Percentiles rank a stretch among this genome's conserved stretches.
Evolutionary conservation across 2,329 filamentous ascomycete genomes (phyloP).

Genomic region (Botrytis porri): DNA sequence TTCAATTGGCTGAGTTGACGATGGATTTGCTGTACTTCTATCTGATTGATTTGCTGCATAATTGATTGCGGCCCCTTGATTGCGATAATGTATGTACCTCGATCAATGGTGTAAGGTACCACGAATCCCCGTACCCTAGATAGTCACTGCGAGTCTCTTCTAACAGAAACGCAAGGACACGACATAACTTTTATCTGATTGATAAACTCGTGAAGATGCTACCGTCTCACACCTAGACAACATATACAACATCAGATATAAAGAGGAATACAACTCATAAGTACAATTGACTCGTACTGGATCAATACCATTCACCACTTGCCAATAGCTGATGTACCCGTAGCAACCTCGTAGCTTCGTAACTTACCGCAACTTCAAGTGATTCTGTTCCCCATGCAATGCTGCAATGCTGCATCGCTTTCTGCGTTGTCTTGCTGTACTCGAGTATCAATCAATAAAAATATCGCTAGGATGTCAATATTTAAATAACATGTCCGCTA

Average conservation of each 20-base stretch:
- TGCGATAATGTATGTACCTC: not conserved
- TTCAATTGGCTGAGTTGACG: not conserved
- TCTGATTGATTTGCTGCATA: not conserved
- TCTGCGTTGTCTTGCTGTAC: not conserved
- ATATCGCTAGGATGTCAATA: not conserved
- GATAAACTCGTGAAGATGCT: not conserved
- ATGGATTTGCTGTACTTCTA: not conserved
- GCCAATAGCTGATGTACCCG: not conserved
- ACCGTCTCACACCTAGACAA: not conserved
- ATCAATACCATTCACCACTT: not conserved
- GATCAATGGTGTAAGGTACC: not conserved
- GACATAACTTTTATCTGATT: not conserved
- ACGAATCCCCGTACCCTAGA: not conserved
- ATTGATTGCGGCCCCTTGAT: not conserved
- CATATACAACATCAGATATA: not conserved
- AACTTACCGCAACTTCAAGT: conserved; percentile 1
- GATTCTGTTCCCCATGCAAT: not conserved
- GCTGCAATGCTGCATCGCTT: not conserved
- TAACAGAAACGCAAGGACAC: not conserved
- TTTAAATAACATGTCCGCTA: not conserved
- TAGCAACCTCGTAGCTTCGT: not conserved
- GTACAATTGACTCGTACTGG: not conserved
- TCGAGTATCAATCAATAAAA: not conserved
- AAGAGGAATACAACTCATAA: not conserved
- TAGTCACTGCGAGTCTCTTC: not conserved